phyloP scores from a whole-genome alignment of 2,329 filamentous ascomycete species.

The Podosphaera fusca region DNA sequence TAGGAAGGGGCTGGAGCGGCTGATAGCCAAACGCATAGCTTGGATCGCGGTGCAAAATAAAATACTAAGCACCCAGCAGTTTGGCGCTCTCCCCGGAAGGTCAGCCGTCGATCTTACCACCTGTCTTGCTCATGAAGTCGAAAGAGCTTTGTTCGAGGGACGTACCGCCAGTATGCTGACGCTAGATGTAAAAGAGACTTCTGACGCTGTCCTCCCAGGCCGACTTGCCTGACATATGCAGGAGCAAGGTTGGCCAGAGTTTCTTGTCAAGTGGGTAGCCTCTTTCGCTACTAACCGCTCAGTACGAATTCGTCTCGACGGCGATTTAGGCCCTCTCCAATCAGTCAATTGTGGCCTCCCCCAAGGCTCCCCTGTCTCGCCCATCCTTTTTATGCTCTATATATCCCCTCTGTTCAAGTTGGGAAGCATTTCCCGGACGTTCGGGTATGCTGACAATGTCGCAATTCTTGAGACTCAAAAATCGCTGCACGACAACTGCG shows the following conservation, averaged over 20 bases:
- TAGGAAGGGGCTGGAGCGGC: not conserved
- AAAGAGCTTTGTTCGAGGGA: not conserved
- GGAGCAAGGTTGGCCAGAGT: not conserved
- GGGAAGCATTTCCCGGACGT: not conserved
- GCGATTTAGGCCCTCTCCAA: not conserved
- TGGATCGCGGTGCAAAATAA: not conserved
- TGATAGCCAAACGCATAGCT: not conserved
- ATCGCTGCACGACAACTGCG: not conserved
- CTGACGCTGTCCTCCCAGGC: not conserved
- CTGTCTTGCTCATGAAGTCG: not conserved
- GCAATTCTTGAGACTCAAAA: not conserved
- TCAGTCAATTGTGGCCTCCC: not conserved
- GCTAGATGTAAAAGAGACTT: not conserved
- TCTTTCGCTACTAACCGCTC: not conserved
- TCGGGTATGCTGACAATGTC: not conserved
- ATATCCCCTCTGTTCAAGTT: not conserved
- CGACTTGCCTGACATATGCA: not conserved
- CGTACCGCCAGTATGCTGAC: not conserved
- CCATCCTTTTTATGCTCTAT: not conserved
- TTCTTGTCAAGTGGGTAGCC: not conserved
- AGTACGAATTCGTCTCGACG: not conserved
- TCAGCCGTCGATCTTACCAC: not conserved
- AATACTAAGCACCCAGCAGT: not conserved
- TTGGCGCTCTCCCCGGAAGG: not conserved
- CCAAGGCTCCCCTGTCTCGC: not conserved